Conservation (phyloP, 306 rosid genomes). For the Trifolium pratense region DNA sequence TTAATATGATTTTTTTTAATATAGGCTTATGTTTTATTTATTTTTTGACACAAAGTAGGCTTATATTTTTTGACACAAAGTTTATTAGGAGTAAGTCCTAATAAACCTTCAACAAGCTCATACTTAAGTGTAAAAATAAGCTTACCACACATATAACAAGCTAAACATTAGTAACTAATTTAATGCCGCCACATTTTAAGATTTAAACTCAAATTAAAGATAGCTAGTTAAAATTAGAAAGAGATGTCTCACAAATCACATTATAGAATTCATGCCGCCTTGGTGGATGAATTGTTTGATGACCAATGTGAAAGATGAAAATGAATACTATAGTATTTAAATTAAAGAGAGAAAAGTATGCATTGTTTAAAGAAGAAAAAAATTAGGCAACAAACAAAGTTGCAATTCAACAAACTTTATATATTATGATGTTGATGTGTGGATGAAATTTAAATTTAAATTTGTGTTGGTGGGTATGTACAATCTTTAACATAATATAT, state of each 20-base stretch:
- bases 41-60: too few relatives aligned
- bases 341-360: constrained; percentile 19
- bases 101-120: too few relatives aligned
- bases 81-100: too few relatives aligned
- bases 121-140: too few relatives aligned
- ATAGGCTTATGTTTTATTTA: too few relatives aligned
- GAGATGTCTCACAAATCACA: not conserved
- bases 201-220: constrained; percentile 2
- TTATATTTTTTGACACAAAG: too few relatives aligned
- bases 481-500: constrained; percentile 30
- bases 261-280: not conserved
- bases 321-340: not conserved
- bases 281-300: constrained; percentile 7
- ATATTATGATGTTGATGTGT: constrained; percentile 22
- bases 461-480: constrained; percentile 47
- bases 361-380: constrained; percentile 27
- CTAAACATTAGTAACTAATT: too few relatives aligned
- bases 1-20: too few relatives aligned
- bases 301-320: not conserved
- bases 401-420: constrained; percentile 35
- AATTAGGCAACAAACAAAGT: constrained; percentile 34
- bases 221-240: not conserved
- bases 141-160: too few relatives aligned
- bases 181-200: not conserved
- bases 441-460: constrained; percentile 41